A percentile compares a stretch with the other conserved stretches of the same genome.
Conservation (phyloP, 305 asterid genomes). For the Solanum aculeatissimum region DNA sequence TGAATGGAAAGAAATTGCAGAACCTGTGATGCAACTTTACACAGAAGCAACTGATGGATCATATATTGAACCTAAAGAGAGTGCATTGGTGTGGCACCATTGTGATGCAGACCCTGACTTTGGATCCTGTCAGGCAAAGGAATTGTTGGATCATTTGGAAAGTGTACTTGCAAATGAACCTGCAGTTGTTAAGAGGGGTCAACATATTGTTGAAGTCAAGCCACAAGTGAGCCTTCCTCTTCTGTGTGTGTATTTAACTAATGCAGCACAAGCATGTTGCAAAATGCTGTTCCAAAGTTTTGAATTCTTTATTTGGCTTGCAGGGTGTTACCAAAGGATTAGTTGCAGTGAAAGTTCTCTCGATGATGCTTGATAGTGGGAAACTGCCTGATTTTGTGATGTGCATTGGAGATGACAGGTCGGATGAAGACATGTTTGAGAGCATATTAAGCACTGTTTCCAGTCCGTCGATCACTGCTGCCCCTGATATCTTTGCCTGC, state of each 20-base stretch:
- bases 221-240: slow-evolving; percentile 45
- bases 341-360: slow-evolving; percentile 59
- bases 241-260: background rate
- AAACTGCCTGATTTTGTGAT: slow-evolving; percentile 58
- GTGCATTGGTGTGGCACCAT: slow-evolving; percentile 85
- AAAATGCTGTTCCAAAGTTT: background rate
- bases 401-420: slow-evolving; percentile 81
- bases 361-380: slow-evolving; percentile 31
- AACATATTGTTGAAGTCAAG: slow-evolving; percentile 82
- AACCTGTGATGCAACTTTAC: slow-evolving; percentile 66
- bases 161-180: slow-evolving; percentile 83
- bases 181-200: slow-evolving; percentile 84
- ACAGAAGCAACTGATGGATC: slow-evolving; percentile 90
- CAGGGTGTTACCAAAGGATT: slow-evolving; percentile 87
- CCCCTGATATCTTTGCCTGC: slow-evolving; percentile 66
- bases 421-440: slow-evolving; percentile 88
- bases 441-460: slow-evolving; percentile 45
- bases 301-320: slow-evolving; percentile 7
- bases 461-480: slow-evolving; percentile 20
- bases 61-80: slow-evolving; percentile 60
- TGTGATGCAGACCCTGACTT: slow-evolving; percentile 71
- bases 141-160: slow-evolving; percentile 69
- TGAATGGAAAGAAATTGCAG: slow-evolving; percentile 70
- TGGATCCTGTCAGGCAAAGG: slow-evolving; percentile 82
- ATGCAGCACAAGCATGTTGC: background rate